A percentile compares a stretch with the other conserved stretches of the same genome.
These are phyloP conservation scores for Krasilnikovozyma curviuscula DNA, from an alignment of 768 basidiomycete species.

Conservation along the genomic window DNA sequence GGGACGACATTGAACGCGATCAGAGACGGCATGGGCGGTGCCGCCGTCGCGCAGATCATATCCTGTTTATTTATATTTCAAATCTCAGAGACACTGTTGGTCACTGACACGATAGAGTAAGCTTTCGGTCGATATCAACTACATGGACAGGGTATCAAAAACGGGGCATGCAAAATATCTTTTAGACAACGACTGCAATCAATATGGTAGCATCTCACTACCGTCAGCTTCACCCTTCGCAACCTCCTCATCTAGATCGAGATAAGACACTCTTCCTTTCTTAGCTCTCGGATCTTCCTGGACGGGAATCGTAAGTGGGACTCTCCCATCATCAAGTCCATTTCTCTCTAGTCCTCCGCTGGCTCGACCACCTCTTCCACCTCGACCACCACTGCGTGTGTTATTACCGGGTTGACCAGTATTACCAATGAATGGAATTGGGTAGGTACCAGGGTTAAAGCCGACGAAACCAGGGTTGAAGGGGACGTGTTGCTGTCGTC, in stretches of 20 bases:
- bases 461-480: slow-evolving; percentile 12
- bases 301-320: slow-evolving; percentile 66
- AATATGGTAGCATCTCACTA: too few relatives aligned
- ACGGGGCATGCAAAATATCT: too few relatives aligned
- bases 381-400: slow-evolving; percentile 33
- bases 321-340: slow-evolving; percentile 30
- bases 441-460: not conserved
- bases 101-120: too few relatives aligned
- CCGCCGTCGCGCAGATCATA: too few relatives aligned
- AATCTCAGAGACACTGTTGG: too few relatives aligned
- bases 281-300: slow-evolving; percentile 82
- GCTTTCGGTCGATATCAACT: too few relatives aligned
- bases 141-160: too few relatives aligned
- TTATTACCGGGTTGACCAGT: slow-evolving; percentile 28
- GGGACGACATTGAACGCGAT: too few relatives aligned
- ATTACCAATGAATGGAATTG: slow-evolving; percentile 14
- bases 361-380: slow-evolving; percentile 5
- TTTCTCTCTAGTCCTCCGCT: slow-evolving; percentile 17
- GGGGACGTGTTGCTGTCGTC: not conserved
- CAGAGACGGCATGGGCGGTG: too few relatives aligned
- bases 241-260: slow-evolving; percentile 75
- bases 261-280: slow-evolving; percentile 76
- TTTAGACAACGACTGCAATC: too few relatives aligned
- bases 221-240: slow-evolving; percentile 64
- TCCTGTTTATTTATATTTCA: too few relatives aligned